phyloP scores from a whole-genome alignment of 768 basidiomycete genomes.

The Mycena haematopus region DNA sequence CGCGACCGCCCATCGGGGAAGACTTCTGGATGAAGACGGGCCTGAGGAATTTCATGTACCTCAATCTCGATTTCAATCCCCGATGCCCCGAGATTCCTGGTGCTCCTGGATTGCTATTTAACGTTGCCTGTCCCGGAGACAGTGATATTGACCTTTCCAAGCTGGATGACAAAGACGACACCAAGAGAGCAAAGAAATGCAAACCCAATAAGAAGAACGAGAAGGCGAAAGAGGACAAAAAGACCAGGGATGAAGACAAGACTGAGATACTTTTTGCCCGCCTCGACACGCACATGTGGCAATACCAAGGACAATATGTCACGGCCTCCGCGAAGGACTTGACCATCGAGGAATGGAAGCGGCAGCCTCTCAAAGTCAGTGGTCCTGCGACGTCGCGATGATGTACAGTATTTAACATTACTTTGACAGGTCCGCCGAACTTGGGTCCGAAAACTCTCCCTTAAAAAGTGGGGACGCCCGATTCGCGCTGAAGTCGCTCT shows the following conservation, averaged over 20 bases:
- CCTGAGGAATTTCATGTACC: conserved; percentile 41
- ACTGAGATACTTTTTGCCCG: conserved; percentile 26
- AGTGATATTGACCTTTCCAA: not conserved
- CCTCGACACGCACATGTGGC: conserved; percentile 31
- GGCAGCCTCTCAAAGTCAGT: conserved; percentile 1
- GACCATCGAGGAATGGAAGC: conserved; percentile 37
- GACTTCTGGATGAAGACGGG: conserved; percentile 36
- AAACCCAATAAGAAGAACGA: not conserved
- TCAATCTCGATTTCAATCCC: conserved; percentile 40
- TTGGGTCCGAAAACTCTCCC: conserved; percentile 6
- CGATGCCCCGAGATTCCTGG: conserved; percentile 45
- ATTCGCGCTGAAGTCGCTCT: conserved; percentile 11
- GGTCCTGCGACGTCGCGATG: not conserved
- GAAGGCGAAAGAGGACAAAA: not conserved
- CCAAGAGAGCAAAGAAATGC: not conserved
- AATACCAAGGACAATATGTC: conserved; percentile 41
- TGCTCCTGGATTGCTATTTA: conserved; percentile 41
- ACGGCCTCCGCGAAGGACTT: conserved; percentile 20
- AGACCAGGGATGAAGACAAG: not conserved
- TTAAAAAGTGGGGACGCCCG: not conserved
- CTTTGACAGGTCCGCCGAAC: conserved; percentile 6
- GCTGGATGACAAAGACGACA: too few species aligned
- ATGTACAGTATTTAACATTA: not conserved
- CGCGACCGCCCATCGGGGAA: conserved; percentile 33
- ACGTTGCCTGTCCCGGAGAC: not conserved